Percentiles rank a stretch among this genome's conserved stretches.
These are phyloP conservation scores for Westerdykella ornata DNA, from an alignment of 2,329 filamentous ascomycete genomes.

Conservation along the genomic window DNA sequence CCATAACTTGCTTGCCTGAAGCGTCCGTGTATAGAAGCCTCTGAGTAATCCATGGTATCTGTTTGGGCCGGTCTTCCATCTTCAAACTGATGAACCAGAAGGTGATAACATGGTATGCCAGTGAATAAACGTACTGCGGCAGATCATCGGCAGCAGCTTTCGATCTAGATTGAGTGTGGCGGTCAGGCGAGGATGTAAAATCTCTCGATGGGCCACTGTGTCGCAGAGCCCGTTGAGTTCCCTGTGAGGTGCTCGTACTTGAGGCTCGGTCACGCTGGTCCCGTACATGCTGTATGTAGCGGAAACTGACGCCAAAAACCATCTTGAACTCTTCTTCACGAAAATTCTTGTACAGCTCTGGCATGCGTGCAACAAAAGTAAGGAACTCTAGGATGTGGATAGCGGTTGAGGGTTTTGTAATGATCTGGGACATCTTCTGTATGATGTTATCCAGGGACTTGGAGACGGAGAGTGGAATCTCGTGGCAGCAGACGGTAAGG, in stretches of 20 bases:
- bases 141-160: constrained; percentile 60
- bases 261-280: constrained; percentile 47
- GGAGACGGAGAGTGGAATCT: constrained; percentile 79
- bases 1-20: constrained; percentile 65
- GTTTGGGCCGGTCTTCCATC: constrained; percentile 71
- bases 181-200: constrained; percentile 22
- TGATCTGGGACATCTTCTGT: constrained; percentile 90
- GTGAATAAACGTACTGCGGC: constrained; percentile 85
- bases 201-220: constrained; percentile 43
- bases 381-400: constrained; percentile 95
- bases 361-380: constrained; percentile 77
- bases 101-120: constrained; percentile 91
- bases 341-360: constrained; percentile 80
- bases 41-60: constrained; percentile 85
- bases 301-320: constrained; percentile 91
- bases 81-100: constrained; percentile 95
- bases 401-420: constrained; percentile 85
- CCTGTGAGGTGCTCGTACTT: constrained; percentile 28
- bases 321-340: constrained; percentile 86
- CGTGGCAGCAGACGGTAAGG: constrained; percentile 88
- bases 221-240: constrained; percentile 33
- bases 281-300: constrained; percentile 83
- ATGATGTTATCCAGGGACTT: constrained; percentile 80
- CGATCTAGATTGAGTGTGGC: constrained; percentile 35
- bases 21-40: constrained; percentile 72